Evolutionary conservation across 345 rosid species (phyloP), one percentile per base, ranked within the genome.

Genomic region (Excoecaria agallocha): DNA sequence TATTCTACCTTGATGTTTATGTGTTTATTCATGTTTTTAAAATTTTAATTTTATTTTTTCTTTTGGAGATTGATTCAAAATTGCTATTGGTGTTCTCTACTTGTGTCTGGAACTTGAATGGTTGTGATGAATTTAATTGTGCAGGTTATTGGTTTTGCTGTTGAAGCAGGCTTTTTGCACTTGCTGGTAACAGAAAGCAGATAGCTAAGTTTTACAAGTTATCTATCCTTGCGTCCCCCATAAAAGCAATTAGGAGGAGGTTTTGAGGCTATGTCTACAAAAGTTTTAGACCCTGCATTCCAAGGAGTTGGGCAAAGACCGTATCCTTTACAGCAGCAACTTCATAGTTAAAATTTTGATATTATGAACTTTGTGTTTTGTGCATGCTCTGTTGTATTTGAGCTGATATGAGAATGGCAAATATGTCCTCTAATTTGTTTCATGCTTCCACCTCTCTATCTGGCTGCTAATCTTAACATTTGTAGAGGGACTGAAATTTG

Each of bases 241-340:
- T 19, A 22, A 51, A 58, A 68, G 39, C 71, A 57, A 38, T 67
- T 54, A 57, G 52, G 66, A 74, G 69, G 69, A 84, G 70, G 39
- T 77, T 67, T 75, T 63, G 17, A 30, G 60, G 67, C 77, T 54
- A 95, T 96, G 99, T 89, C 98, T 66, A 66, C 88, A 43, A 93
- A 96, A 85, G 84, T 80, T 68, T 72, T 89, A 81, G 99, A 96
- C 82, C 98, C 98, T 77, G 95, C 98, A 61, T 96, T 96, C 81
- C 98, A 91, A 77, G 97, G 97, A 82, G 91, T 74, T 64, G 99
- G 99, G 30, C 97, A 93, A 84, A 93, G 89, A 90, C 79, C 79
- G 98, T 96, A 96, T 91, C 92, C 96, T 89, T 80, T 68, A 24
- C 49, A 39, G 10, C 12, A 73, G 37, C 57, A 75, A 64, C 39